Conservation (phyloP, 306 rosid species). For the Dryas alaskensis region DNA sequence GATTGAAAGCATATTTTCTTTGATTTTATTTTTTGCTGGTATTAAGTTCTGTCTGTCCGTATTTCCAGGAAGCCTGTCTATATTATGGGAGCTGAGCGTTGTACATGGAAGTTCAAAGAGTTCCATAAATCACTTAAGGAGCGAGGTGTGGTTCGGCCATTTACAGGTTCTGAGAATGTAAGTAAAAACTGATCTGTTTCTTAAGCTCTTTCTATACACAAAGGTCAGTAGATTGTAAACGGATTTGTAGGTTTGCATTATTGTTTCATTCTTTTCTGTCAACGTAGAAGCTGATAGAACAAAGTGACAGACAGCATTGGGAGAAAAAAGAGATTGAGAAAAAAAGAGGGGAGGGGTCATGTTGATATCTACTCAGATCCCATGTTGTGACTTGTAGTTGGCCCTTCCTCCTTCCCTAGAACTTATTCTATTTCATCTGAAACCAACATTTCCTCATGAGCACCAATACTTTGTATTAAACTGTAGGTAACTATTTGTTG, state of each 20-base stretch:
- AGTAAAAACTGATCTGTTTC: conserved; percentile 25
- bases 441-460: not conserved
- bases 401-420: not conserved
- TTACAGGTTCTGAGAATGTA: conserved; percentile 94
- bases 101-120: conserved; percentile 85
- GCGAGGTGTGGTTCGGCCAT: conserved; percentile 71
- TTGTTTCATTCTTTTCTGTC: not conserved
- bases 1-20: not conserved
- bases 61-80: conserved; percentile 83
- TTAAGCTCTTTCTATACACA: not conserved
- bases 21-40: not conserved
- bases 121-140: conserved; percentile 73
- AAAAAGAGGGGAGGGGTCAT: not conserved
- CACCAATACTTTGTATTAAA: not conserved
- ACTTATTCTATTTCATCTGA: not conserved
- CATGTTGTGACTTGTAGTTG: not conserved
- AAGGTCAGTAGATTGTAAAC: conserved; percentile 21
- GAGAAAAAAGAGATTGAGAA: not conserved
- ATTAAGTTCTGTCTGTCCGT: not conserved
- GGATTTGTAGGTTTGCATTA: not conserved
- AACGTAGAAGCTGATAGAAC: not conserved
- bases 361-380: too few species aligned
- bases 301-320: not conserved
- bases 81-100: conserved; percentile 67
- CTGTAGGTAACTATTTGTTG: not conserved